These are phyloP conservation scores for Acephala macrosclerotiorum DNA, from an alignment of 2,329 filamentous ascomycete genomes.

Conservation along the genomic window DNA sequence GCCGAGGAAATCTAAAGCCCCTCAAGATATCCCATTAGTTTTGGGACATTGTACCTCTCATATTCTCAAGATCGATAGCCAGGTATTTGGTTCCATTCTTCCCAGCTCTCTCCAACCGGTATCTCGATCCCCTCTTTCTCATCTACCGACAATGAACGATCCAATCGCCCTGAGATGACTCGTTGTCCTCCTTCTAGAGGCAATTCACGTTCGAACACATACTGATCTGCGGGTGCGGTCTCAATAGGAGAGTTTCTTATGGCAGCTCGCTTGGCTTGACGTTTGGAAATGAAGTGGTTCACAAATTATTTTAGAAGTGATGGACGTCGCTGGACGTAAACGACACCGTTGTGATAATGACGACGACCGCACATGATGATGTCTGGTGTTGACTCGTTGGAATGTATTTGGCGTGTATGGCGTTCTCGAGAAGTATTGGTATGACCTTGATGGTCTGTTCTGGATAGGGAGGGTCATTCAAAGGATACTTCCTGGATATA, in stretches of 20 bases:
- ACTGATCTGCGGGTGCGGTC: background rate
- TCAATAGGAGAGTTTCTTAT: background rate
- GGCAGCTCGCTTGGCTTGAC: background rate
- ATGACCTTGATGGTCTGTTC: background rate
- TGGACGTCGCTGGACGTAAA: background rate
- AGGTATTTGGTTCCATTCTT: background rate
- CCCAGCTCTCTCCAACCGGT: background rate
- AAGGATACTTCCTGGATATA: background rate
- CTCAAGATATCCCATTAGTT: too few relatives aligned
- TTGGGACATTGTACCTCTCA: too few relatives aligned
- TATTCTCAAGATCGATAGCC: background rate
- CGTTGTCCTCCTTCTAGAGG: background rate
- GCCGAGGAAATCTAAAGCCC: too few relatives aligned
- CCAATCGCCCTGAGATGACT: background rate
- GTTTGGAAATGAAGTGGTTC: background rate
- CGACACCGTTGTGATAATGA: background rate
- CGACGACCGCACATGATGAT: background rate
- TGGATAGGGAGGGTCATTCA: background rate
- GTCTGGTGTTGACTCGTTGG: background rate
- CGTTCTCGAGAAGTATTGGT: too few relatives aligned
- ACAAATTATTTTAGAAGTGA: constrained; percentile 1
- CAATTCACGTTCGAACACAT: background rate
- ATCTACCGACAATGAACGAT: background rate
- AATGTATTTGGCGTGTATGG: background rate
- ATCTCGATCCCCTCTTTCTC: background rate